phyloP scores from a whole-genome alignment of 2,329 filamentous ascomycete species.

The Fusarium tjaetaba region DNA sequence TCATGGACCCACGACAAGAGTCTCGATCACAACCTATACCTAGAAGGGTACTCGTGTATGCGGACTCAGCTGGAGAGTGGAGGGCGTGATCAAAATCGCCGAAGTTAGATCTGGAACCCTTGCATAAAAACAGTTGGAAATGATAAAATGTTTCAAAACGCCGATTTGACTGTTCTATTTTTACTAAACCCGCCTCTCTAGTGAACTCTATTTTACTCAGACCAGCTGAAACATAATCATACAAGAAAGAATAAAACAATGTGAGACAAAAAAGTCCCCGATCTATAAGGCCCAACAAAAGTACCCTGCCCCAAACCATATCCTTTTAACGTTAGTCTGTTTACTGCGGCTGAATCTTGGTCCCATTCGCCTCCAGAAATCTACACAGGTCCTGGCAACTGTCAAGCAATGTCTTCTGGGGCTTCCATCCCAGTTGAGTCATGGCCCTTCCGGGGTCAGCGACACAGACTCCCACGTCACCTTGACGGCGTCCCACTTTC shows the following conservation, averaged over 20 bases:
- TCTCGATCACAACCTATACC: neutral
- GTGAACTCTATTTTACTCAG: neutral
- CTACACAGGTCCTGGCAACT: constrained; percentile 28
- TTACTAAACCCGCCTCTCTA: neutral
- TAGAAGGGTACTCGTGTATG: neutral
- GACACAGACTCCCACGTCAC: constrained; percentile 47
- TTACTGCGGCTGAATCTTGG: neutral
- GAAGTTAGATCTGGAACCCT: neutral
- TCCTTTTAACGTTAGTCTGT: neutral
- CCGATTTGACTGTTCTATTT: neutral
- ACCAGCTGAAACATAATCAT: neutral
- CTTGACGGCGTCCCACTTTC: neutral
- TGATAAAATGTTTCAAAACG: neutral
- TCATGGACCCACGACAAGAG: neutral
- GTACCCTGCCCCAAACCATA: no score
- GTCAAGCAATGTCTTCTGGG: constrained; percentile 26
- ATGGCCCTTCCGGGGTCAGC: constrained; percentile 53
- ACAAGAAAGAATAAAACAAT: neutral
- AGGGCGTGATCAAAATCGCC: neutral
- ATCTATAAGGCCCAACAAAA: neutral
- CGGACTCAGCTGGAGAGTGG: neutral
- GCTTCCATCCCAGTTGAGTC: constrained; percentile 55
- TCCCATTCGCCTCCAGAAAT: constrained; percentile 1
- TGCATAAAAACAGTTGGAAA: neutral
- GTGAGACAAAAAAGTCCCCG: no score